phyloP scores from a whole-genome alignment of 1,139 yeast genomes.

The Kluyveromyces sp. region DNA sequence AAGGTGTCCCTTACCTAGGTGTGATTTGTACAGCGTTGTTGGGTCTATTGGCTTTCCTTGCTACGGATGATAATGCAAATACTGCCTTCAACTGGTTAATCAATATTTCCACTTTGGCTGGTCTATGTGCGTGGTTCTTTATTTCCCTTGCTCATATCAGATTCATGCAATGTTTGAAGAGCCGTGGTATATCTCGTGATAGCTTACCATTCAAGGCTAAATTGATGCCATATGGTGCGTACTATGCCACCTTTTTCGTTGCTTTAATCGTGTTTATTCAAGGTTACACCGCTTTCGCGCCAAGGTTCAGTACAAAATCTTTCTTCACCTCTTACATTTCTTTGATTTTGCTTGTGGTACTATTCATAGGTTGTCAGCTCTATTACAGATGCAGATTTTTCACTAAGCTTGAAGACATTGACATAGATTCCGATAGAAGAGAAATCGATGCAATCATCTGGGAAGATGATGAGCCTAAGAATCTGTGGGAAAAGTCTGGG shows the following conservation, averaged over 20 bases:
- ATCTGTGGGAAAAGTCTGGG: constrained; percentile 51
- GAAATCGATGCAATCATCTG: constrained; percentile 48
- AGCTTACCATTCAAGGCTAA: constrained; percentile 62
- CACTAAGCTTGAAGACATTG: constrained; percentile 46
- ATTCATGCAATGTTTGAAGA: constrained; percentile 51
- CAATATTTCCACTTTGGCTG: constrained; percentile 72
- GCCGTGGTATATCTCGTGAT: constrained; percentile 54
- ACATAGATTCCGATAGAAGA: constrained; percentile 56
- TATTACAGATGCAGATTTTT: constrained; percentile 38
- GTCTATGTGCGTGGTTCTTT: constrained; percentile 66
- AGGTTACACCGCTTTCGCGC: constrained; percentile 52
- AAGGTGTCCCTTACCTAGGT: constrained; percentile 61
- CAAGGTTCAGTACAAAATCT: constrained; percentile 37
- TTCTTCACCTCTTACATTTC: constrained; percentile 62
- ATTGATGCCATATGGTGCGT: constrained; percentile 56
- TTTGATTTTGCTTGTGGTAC: constrained; percentile 41
- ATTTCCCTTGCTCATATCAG: constrained; percentile 57
- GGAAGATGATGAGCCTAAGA: constrained; percentile 46
- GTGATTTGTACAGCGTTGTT: constrained; percentile 51
- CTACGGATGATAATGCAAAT: constrained; percentile 50
- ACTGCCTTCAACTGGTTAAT: constrained; percentile 80
- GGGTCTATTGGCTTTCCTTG: constrained; percentile 64
- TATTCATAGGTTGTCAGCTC: constrained; percentile 46
- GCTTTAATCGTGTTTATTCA: constrained; percentile 52
- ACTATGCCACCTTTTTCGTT: constrained; percentile 45